Evolutionary conservation across 139 green algal genomes (phyloP).

Genomic region (Zygnema circumcarinatum): DNA sequence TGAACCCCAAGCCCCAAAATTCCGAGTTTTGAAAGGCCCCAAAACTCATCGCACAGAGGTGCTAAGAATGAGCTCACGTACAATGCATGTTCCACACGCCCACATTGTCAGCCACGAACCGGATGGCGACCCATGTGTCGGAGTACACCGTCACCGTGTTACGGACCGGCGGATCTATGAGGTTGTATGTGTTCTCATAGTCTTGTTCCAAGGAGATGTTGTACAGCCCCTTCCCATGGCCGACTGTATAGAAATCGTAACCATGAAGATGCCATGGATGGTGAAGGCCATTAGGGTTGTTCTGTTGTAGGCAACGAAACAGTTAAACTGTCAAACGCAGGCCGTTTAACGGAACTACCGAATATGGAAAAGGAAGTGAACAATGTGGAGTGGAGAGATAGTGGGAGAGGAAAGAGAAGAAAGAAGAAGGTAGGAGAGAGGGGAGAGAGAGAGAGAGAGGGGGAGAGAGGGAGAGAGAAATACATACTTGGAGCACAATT

Average conservation of each 20-base stretch:
- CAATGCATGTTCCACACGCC: conserved; percentile 23
- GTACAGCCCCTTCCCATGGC: background rate
- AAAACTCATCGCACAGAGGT: too few relatives aligned
- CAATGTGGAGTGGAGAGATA: background rate
- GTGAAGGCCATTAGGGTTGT: too few relatives aligned
- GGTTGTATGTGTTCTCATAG: background rate
- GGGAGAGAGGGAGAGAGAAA: background rate
- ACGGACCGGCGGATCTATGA: background rate
- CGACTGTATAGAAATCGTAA: background rate
- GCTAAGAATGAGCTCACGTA: too few relatives aligned
- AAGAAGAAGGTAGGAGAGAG: background rate
- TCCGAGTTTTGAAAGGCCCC: too few relatives aligned
- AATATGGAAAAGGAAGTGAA: background rate
- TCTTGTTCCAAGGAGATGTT: background rate
- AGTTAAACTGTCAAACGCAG: too few relatives aligned
- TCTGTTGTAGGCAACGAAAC: too few relatives aligned
- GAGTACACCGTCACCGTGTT: background rate
- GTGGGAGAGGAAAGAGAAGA: background rate
- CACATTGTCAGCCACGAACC: background rate
- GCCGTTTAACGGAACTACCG: background rate
- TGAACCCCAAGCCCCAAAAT: too few relatives aligned
- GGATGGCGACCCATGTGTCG: background rate
- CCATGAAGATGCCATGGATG: conserved; percentile 20
- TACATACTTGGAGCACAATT: conserved; percentile 14
- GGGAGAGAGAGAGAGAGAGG: background rate